Percentiles rank a stretch among this genome's conserved stretches.
Conservation (phyloP, 345 rosid species). For the Salix viminalis region DNA sequence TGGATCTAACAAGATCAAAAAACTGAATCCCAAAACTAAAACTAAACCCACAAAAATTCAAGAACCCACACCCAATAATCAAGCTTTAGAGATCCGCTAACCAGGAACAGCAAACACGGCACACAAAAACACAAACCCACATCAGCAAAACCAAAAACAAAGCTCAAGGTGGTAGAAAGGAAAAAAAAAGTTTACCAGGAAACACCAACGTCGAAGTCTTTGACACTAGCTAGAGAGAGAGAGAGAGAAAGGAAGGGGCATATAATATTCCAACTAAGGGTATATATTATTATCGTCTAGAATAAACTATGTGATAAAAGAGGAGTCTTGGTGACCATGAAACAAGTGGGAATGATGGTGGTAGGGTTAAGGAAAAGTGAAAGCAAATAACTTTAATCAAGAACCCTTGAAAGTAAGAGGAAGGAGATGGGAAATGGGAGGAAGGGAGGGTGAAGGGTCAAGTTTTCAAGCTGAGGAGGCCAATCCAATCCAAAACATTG, state of each 20-base stretch:
- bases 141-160: background rate
- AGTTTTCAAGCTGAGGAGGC: background rate
- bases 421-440: background rate
- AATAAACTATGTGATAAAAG: background rate
- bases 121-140: constrained; percentile 1
- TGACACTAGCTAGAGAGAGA: background rate
- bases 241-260: background rate
- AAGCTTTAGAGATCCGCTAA: constrained; percentile 1
- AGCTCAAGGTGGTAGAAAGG: background rate
- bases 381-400: background rate
- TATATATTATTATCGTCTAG: background rate
- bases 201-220: background rate
- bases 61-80: background rate
- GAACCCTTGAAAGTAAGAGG: background rate
- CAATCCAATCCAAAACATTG: background rate
- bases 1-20: constrained; percentile 18
- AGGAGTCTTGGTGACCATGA: background rate
- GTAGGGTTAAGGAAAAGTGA: background rate
- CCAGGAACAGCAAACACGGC: background rate
- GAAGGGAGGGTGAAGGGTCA: background rate
- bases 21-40: constrained; percentile 2
- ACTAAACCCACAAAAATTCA: background rate
- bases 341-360: background rate
- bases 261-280: background rate
- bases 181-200: background rate